Percentiles rank a stretch among this genome's conserved stretches.
phyloP scores from a whole-genome alignment of 2,329 filamentous ascomycete genomes.

The Phaeosphaeria sp. region DNA sequence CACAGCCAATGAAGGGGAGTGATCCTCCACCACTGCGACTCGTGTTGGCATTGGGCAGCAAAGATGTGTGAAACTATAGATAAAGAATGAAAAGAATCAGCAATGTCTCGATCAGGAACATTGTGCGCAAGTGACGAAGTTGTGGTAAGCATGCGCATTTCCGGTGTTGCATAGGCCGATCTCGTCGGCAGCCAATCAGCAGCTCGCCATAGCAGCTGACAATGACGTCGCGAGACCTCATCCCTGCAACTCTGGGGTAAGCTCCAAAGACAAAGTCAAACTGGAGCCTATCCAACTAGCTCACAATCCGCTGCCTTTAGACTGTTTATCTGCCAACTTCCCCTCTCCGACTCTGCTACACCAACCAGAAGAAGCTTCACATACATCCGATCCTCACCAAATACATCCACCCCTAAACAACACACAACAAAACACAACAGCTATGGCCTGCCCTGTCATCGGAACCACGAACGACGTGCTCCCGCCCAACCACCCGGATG shows the following conservation, averaged over 20 bases:
- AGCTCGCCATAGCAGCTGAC: slow-evolving; percentile 11
- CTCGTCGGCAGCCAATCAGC: slow-evolving; percentile 14
- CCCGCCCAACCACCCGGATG: slow-evolving; percentile 52
- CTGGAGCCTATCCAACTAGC: not conserved
- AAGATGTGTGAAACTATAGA: too few relatives aligned
- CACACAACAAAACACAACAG: slow-evolving; percentile 2
- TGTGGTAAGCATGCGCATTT: not conserved
- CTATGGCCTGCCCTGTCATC: slow-evolving; percentile 46
- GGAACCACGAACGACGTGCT: slow-evolving; percentile 53
- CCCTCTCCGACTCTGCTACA: not conserved
- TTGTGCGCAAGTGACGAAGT: not conserved
- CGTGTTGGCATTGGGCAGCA: too few relatives aligned
- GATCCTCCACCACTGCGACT: too few relatives aligned
- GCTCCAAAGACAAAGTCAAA: slow-evolving; percentile 10
- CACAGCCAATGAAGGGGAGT: too few relatives aligned
- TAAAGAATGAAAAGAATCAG: not conserved
- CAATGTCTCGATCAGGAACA: not conserved
- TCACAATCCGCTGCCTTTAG: not conserved
- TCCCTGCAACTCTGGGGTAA: slow-evolving; percentile 24
- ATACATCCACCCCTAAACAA: not conserved
- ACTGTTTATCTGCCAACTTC: not conserved
- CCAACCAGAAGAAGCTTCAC: not conserved
- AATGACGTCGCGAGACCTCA: slow-evolving; percentile 11
- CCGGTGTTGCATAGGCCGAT: not conserved
- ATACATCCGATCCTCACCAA: not conserved